These are phyloP conservation scores for Luffa acutangula DNA, from an alignment of 306 rosid species.

Conservation along the genomic window DNA sequence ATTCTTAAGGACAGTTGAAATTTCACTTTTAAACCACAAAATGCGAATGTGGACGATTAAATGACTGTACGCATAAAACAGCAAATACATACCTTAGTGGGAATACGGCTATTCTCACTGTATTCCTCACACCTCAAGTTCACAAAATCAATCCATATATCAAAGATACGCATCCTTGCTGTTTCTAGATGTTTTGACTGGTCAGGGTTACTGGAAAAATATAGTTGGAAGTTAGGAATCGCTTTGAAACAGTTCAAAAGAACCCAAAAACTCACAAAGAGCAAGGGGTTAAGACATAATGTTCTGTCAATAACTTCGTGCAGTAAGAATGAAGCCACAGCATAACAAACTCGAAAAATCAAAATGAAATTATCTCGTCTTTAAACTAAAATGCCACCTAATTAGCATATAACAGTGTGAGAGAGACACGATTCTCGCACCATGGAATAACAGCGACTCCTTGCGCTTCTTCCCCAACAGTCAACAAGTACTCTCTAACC, in stretches of 20 bases:
- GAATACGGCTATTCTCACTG: conserved; percentile 83
- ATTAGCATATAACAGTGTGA: not conserved
- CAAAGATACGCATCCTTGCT: conserved; percentile 83
- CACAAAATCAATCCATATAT: conserved; percentile 87
- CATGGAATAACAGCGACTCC: conserved; percentile 77
- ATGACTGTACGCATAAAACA: not conserved
- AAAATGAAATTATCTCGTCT: not conserved
- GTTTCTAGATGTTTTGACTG: conserved; percentile 97
- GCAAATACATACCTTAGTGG: conserved; percentile 40
- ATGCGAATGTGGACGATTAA: not conserved
- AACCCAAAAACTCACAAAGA: not conserved
- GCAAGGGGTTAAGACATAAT: not conserved
- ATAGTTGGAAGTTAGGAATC: not conserved
- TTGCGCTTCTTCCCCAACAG: conserved; percentile 71
- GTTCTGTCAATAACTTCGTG: not conserved
- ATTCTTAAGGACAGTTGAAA: not conserved
- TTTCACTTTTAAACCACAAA: not conserved
- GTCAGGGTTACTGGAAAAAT: conserved; percentile 77
- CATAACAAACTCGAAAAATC: not conserved
- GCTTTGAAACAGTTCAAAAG: not conserved
- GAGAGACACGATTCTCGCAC: conserved; percentile 18
- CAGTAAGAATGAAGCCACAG: not conserved
- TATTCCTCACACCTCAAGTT: conserved; percentile 86
- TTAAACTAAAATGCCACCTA: not conserved
- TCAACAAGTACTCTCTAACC: conserved; percentile 57